phyloP scores from a whole-genome alignment of 306 rosid genomes.

The Trifolium dubium region DNA sequence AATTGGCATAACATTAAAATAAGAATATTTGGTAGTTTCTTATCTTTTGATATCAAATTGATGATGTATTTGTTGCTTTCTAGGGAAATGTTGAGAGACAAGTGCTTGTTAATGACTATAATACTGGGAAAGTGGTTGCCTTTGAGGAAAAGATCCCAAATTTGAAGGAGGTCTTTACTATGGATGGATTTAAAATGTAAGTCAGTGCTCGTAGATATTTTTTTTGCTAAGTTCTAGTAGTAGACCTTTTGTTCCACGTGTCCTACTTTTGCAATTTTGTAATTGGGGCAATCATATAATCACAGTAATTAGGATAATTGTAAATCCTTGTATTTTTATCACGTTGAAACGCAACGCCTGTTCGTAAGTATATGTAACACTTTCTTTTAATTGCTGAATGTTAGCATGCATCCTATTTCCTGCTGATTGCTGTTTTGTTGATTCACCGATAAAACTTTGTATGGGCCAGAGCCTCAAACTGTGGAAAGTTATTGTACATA shows the following conservation, averaged over 20 bases:
- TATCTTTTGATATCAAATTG: not conserved
- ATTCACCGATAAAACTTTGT: not conserved
- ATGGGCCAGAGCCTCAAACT: constrained; percentile 9
- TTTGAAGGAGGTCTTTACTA: not conserved
- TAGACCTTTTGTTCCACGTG: not conserved
- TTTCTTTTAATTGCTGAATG: not conserved
- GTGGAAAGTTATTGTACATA: constrained; percentile 4
- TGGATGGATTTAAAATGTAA: not conserved
- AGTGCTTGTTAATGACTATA: not conserved
- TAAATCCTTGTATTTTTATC: not conserved
- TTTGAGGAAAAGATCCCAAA: not conserved
- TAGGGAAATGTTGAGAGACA: not conserved
- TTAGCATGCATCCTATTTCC: not conserved
- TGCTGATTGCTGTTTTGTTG: not conserved
- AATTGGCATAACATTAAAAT: not conserved
- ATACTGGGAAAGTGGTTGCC: not conserved
- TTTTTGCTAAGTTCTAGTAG: not conserved
- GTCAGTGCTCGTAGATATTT: not conserved
- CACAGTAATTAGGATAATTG: not conserved
- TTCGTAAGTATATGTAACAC: not conserved
- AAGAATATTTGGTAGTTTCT: not conserved
- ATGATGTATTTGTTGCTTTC: not conserved
- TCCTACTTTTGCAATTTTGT: not conserved
- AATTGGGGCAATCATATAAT: not conserved
- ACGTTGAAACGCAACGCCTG: constrained; percentile 11